A percentile compares a stretch with the other conserved stretches of the same genome.
Conservation (phyloP, 2,329 filamentous ascomycete genomes). For the Trichoderma sp. region DNA sequence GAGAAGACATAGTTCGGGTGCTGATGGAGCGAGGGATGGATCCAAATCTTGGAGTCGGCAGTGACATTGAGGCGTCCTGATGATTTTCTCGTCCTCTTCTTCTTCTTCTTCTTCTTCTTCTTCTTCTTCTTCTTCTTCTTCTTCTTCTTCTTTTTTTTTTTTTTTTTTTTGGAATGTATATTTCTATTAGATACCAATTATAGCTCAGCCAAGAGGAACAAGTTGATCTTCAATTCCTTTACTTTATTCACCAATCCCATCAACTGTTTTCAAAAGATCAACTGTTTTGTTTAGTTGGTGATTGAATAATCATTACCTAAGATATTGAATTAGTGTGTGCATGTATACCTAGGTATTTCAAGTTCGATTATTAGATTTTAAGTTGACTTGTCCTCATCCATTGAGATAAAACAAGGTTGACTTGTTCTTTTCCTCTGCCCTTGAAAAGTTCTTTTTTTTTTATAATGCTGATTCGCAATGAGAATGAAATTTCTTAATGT, state of each 20-base stretch:
- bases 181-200: not conserved
- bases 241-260: not conserved
- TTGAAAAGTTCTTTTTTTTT: not conserved
- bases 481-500: not conserved
- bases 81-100: no score
- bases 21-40: conserved; percentile 21
- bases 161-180: not conserved
- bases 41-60: conserved; percentile 17
- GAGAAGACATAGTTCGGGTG: conserved; percentile 19
- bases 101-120: no score
- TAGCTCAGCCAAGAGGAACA: not conserved
- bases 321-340: not conserved
- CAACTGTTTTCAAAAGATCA: not conserved
- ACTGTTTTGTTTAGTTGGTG: not conserved
- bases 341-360: no score
- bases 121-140: no score
- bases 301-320: not conserved
- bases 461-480: not conserved
- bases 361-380: not conserved
- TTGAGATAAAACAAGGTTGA: not conserved
- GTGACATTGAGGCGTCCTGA: conserved; percentile 11
- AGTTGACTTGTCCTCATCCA: not conserved
- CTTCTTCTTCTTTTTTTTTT: no score
- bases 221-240: not conserved
- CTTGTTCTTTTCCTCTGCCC: not conserved